phyloP scores from a whole-genome alignment of 1,284 basidiomycete genomes.

The Cryptococcus sp. region DNA sequence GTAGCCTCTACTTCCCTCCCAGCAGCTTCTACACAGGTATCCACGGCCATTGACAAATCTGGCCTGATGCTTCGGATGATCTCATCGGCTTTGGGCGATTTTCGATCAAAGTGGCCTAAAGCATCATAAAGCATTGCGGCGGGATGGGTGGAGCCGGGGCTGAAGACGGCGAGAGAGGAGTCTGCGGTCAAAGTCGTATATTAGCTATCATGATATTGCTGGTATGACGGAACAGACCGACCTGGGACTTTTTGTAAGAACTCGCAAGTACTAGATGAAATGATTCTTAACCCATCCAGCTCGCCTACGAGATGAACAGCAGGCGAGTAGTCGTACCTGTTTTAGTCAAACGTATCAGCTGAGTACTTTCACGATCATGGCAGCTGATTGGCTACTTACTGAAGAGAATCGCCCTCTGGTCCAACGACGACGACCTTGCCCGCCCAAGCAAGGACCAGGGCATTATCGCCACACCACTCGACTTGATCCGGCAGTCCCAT shows the following conservation, averaged over 20 bases:
- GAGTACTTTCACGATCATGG: no score
- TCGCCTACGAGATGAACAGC: constrained; percentile 78
- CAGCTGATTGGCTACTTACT: constrained; percentile 58
- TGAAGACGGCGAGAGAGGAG: constrained; percentile 77
- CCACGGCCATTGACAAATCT: constrained; percentile 83
- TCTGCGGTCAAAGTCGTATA: constrained; percentile 52
- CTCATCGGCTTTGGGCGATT: constrained; percentile 89
- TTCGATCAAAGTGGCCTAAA: constrained; percentile 79
- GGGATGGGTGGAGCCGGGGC: constrained; percentile 87
- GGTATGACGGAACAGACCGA: constrained; percentile 45
- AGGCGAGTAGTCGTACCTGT: constrained; percentile 77
- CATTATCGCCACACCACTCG: constrained; percentile 97
- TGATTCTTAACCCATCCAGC: constrained; percentile 79
- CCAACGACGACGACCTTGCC: constrained; percentile 81
- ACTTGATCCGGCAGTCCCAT: constrained; percentile 61
- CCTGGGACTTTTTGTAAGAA: constrained; percentile 90
- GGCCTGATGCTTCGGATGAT: constrained; percentile 83
- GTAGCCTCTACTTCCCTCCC: constrained; percentile 85
- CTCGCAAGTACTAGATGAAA: constrained; percentile 78
- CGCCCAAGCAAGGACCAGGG: constrained; percentile 80
- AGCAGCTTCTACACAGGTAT: constrained; percentile 91
- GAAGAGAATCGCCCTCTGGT: constrained; percentile 83
- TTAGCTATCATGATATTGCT: background rate
- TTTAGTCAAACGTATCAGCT: background rate
- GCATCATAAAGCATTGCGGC: constrained; percentile 91